A percentile compares a stretch with the other conserved stretches of the same genome.
These are phyloP conservation scores for Leccinellum albellum DNA, from an alignment of 768 basidiomycete species.

Conservation along the genomic window DNA sequence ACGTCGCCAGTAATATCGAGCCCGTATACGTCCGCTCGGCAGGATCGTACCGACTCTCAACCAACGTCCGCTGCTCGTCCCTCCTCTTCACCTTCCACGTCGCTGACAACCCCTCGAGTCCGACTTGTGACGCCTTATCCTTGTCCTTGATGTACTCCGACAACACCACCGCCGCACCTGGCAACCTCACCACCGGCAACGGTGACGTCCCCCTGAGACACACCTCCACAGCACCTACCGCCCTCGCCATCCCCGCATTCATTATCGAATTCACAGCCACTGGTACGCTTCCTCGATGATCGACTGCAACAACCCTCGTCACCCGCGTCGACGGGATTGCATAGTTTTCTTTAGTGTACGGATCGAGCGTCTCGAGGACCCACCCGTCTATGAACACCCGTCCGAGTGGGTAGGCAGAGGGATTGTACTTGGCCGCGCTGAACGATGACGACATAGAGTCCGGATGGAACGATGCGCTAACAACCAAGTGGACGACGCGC, in stretches of 20 bases:
- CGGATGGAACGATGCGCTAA: slow-evolving; percentile 77
- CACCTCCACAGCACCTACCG: slow-evolving; percentile 69
- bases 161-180: slow-evolving; percentile 58
- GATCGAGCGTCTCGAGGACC: slow-evolving; percentile 95
- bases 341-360: slow-evolving; percentile 90
- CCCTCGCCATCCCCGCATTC: slow-evolving; percentile 71
- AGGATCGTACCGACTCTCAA: slow-evolving; percentile 52
- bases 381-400: slow-evolving; percentile 88
- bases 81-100: slow-evolving; percentile 58
- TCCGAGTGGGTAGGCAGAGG: slow-evolving; percentile 69
- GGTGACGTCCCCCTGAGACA: slow-evolving; percentile 65
- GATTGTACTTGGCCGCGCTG: slow-evolving; percentile 68
- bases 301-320: slow-evolving; percentile 78
- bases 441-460: slow-evolving; percentile 52
- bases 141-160: slow-evolving; percentile 41
- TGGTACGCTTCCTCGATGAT: slow-evolving; percentile 83
- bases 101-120: slow-evolving; percentile 26
- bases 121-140: slow-evolving; percentile 16
- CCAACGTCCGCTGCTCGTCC: slow-evolving; percentile 55
- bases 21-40: slow-evolving; percentile 49
- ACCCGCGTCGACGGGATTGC: slow-evolving; percentile 91
- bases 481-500: slow-evolving; percentile 72
- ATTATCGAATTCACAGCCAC: slow-evolving; percentile 81
- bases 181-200: slow-evolving; percentile 65
- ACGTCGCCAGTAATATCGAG: slow-evolving; percentile 44